Conservation (phyloP, 768 basidiomycete species). For the Boletus pseudopeckii region DNA sequence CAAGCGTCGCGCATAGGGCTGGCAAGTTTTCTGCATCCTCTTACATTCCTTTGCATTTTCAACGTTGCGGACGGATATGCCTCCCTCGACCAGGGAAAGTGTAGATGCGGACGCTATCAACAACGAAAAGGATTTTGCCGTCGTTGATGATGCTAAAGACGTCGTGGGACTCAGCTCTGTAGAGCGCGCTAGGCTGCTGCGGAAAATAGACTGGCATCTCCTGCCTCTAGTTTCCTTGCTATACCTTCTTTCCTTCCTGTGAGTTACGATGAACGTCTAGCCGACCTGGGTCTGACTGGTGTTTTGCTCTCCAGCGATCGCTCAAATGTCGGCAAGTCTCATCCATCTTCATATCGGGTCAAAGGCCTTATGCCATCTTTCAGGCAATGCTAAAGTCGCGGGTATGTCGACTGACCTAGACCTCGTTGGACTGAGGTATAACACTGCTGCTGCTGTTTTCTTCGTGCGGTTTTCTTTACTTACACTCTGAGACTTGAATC, state of each 20-base stretch:
- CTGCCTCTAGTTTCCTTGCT: neutral
- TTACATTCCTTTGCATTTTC: neutral
- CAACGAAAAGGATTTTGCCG: neutral
- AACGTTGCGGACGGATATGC: conserved; percentile 10
- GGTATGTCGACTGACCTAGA: neutral
- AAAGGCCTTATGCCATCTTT: neutral
- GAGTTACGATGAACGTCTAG: neutral
- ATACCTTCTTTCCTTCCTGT: conserved; percentile 1
- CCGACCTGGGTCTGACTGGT: neutral
- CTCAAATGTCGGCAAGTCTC: neutral
- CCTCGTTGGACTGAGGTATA: neutral
- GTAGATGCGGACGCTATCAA: neutral
- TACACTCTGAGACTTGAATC: neutral
- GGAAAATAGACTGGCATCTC: neutral
- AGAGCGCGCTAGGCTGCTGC: neutral
- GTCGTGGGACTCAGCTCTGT: neutral
- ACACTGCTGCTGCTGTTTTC: neutral
- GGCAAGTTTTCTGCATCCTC: neutral
- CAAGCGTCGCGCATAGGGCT: neutral
- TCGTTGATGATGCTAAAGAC: neutral
- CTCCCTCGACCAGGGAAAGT: conserved; percentile 11
- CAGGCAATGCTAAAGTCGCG: neutral
- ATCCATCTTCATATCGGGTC: neutral
- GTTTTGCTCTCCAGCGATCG: neutral
- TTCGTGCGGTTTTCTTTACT: neutral